Conservation (phyloP, 148 eudicot genomes). For the Talinum fruticosum region DNA sequence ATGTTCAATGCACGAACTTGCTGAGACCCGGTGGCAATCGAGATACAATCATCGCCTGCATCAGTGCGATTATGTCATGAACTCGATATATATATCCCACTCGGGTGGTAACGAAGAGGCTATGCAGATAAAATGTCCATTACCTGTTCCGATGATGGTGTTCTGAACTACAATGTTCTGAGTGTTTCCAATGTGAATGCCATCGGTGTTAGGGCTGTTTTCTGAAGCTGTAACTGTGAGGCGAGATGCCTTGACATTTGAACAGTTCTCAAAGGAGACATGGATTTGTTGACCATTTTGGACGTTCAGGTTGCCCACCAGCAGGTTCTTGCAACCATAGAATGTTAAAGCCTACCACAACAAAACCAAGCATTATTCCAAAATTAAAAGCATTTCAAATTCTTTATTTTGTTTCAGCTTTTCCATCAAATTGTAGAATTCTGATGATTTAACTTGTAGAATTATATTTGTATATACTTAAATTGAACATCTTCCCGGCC, state of each 20-base stretch:
- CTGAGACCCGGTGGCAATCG: constrained; percentile 57
- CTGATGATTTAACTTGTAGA: too few species aligned
- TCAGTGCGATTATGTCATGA: background rate
- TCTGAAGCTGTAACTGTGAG: constrained; percentile 45
- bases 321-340: constrained; percentile 47
- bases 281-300: constrained; percentile 80
- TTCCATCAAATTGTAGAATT: too few species aligned
- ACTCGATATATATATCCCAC: background rate
- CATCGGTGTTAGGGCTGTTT: constrained; percentile 82
- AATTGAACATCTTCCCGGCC: too few species aligned
- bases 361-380: too few species aligned
- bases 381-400: too few species aligned
- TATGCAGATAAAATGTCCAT: background rate
- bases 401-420: too few species aligned
- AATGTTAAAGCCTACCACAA: constrained; percentile 78
- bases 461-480: too few species aligned
- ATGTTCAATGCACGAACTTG: constrained; percentile 40
- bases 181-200: constrained; percentile 60
- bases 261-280: constrained; percentile 43
- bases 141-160: constrained; percentile 59
- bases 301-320: constrained; percentile 39
- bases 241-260: constrained; percentile 36
- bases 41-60: constrained; percentile 78
- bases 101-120: background rate
- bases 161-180: constrained; percentile 39